Evolutionary conservation across 352 stramenopile genomes (phyloP), one percentile per base, ranked within the genome.

Genomic region (Phytophthora capsici): DNA sequence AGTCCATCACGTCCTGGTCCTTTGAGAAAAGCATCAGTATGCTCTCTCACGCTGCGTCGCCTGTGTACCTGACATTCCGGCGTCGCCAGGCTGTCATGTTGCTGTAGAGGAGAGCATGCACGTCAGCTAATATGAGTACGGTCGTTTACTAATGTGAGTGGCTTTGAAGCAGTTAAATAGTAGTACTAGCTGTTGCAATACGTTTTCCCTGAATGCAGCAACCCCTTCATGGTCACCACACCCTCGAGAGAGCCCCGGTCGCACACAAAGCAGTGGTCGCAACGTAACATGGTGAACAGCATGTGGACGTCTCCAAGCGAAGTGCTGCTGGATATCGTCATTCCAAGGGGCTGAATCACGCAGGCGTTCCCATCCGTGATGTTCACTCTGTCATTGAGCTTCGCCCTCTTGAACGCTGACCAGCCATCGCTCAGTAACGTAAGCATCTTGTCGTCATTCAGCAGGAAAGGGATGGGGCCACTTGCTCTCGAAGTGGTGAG

Each of bases 1-100:
- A 93, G 55, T 88, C 77, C 50, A 93, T 93, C 73, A 93, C 80
- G 36, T 89, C 84, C 17, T 92, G 83, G 63, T 91, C 86, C 3
- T 94, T 94, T 63, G 88, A 94, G 67, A 91, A 87, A 52, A 96
- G 84, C 69, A 94, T 94, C 67, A 86, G 82, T 44, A 89, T 91
- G 84, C 69, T 94, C 14, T 81, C 86, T 20, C 76, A 81, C 63
- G 82, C 86, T 6, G 81, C 86, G 23, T 94, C 86, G n/a, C 86
- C 86, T 23, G 84, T 94, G 34, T 94, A 94, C 64, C 72, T 94
- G 40, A 94, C 86, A 4, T 94, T 94, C 69, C 84, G 86, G 10
- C 84, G 86, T 38, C 76, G 72, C 17, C 81, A 79, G 4, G 70
- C 75, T 10, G 83, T 92, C 51, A 82, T 76, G 44, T 53, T 94